Percentiles rank a stretch among this genome's conserved stretches.
These are phyloP conservation scores for Candida jianshihensis DNA, from an alignment of 805 yeast species.

Conservation along the genomic window DNA sequence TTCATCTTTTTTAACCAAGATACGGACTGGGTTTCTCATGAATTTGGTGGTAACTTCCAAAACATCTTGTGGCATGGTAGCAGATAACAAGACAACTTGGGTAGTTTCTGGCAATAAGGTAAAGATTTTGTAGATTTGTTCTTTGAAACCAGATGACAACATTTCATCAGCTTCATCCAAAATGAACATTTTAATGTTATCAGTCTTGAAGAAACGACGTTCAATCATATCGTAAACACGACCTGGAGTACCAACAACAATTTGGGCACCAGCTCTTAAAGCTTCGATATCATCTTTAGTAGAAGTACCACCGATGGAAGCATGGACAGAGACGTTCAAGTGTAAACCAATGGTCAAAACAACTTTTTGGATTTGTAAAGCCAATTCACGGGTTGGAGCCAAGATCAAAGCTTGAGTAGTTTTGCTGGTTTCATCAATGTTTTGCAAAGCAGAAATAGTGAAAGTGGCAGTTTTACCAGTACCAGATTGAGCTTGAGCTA, in stretches of 20 bases:
- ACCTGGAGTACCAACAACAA: constrained; percentile 98
- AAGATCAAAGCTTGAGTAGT: constrained; percentile 89
- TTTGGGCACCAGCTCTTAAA: constrained; percentile 79
- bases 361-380: constrained; percentile 92
- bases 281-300: constrained; percentile 83
- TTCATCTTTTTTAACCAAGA: constrained; percentile 92
- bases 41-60: constrained; percentile 86
- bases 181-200: constrained; percentile 86
- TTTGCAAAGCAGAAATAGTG: constrained; percentile 74
- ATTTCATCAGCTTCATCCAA: constrained; percentile 98
- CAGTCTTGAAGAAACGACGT: constrained; percentile 76
- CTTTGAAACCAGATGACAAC: constrained; percentile 88
- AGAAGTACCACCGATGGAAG: constrained; percentile 96
- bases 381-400: constrained; percentile 97
- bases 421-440: constrained; percentile 64
- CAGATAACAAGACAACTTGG: constrained; percentile 92
- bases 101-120: constrained; percentile 79
- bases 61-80: constrained; percentile 91
- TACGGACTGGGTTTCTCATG: constrained; percentile 91
- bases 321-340: constrained; percentile 88
- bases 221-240: constrained; percentile 95
- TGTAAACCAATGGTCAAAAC: constrained; percentile 84
- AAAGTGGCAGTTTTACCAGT: constrained; percentile 99
- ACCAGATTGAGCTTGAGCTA: constrained; percentile 99
- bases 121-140: constrained; percentile 92